Percentiles rank a stretch among this genome's conserved stretches.
Conservation (phyloP, 352 stramenopile genomes). For the Phytopythium aichiense region DNA sequence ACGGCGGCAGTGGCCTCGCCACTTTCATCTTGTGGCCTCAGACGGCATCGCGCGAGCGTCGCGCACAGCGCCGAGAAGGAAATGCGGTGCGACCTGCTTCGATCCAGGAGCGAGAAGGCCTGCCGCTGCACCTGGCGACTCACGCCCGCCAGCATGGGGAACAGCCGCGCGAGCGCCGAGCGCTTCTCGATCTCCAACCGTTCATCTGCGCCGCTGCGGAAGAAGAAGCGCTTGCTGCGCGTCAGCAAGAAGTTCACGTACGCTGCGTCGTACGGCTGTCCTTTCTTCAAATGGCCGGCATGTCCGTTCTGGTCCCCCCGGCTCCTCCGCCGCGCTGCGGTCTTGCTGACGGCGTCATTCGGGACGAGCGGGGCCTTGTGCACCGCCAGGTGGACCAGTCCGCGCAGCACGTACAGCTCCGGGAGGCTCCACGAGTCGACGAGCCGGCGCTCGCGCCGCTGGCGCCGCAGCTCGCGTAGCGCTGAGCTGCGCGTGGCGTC, state of each 20-base stretch:
- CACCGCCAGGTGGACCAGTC: slow-evolving; percentile 39
- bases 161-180: slow-evolving; percentile 50
- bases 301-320: slow-evolving; percentile 9
- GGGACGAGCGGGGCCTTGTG: slow-evolving; percentile 21
- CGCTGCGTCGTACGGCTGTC: slow-evolving; percentile 8
- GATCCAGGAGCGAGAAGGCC: slow-evolving; percentile 51
- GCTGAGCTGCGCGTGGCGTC: not conserved
- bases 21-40: not conserved
- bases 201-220: slow-evolving; percentile 32
- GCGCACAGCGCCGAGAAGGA: slow-evolving; percentile 69
- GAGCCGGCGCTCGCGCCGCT: slow-evolving; percentile 21
- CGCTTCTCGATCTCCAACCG: slow-evolving; percentile 37
- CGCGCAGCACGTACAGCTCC: slow-evolving; percentile 56
- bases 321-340: slow-evolving; percentile 7
- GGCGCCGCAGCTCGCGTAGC: slow-evolving; percentile 13
- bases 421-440: slow-evolving; percentile 50
- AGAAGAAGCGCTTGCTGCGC: slow-evolving; percentile 35
- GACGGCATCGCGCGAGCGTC: slow-evolving; percentile 37
- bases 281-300: not conserved
- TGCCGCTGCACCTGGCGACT: slow-evolving; percentile 27
- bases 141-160: slow-evolving; percentile 35
- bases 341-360: slow-evolving; percentile 6
- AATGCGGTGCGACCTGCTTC: slow-evolving; percentile 32
- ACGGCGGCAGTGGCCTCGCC: slow-evolving; percentile 8
- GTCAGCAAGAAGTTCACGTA: slow-evolving; percentile 26